Conservation (phyloP, 2,329 filamentous ascomycete species). For the Ceratocystis destructans region DNA sequence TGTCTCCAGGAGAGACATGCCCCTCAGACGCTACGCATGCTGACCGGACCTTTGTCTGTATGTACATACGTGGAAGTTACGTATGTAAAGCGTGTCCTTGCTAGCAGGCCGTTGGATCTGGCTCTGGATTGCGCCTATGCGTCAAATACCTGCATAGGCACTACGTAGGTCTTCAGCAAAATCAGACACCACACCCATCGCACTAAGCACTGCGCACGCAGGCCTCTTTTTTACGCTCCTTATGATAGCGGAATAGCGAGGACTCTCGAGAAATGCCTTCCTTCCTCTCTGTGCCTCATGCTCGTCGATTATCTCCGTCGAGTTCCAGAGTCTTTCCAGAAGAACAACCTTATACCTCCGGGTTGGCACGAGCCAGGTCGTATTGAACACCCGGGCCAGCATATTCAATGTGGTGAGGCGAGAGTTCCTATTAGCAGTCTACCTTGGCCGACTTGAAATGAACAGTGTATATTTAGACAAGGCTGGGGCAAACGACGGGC, state of each 20-base stretch:
- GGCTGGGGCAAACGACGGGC: not conserved
- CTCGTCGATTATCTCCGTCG: not conserved
- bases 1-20: too few relatives aligned
- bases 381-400: not conserved
- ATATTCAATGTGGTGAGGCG: not conserved
- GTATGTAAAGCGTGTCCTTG: too few relatives aligned
- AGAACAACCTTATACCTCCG: not conserved
- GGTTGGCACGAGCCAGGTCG: slow-evolving; percentile 6
- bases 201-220: not conserved
- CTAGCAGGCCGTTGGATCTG: too few relatives aligned
- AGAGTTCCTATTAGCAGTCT: too few relatives aligned
- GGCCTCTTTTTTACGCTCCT: too few relatives aligned
- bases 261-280: too few relatives aligned
- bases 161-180: not conserved
- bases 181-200: not conserved
- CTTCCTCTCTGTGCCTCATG: not conserved
- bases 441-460: not conserved
- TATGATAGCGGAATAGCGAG: too few relatives aligned
- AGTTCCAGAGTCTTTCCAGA: not conserved
- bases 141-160: not conserved
- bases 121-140: not conserved
- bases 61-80: too few relatives aligned
- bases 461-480: slow-evolving; percentile 3
- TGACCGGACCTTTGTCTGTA: too few relatives aligned
- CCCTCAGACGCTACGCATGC: too few relatives aligned